Evolutionary conservation across 805 yeast species (phyloP).

Genomic region (Wickerhamiella slavikovae): DNA sequence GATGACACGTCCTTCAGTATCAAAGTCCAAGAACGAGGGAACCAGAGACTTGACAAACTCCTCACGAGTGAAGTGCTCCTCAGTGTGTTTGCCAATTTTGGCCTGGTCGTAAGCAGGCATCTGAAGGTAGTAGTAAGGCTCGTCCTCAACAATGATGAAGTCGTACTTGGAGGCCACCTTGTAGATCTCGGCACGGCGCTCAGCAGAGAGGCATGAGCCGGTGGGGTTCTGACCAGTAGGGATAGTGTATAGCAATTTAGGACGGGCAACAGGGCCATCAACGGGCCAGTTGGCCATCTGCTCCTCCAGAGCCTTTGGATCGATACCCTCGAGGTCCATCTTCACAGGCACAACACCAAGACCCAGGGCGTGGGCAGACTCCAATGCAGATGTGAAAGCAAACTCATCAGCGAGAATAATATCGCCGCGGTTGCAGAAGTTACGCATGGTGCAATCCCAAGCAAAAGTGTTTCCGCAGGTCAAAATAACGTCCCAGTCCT

Average conservation of each 20-base stretch:
- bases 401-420: constrained; percentile 64
- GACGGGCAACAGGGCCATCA: constrained; percentile 53
- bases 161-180: constrained; percentile 69
- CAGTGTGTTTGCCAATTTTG: constrained; percentile 17
- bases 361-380: constrained; percentile 58
- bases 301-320: constrained; percentile 46
- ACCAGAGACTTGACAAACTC: constrained; percentile 48
- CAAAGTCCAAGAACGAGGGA: constrained; percentile 55
- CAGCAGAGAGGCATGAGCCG: constrained; percentile 60
- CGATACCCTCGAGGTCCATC: constrained; percentile 60
- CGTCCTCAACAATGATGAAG: constrained; percentile 77
- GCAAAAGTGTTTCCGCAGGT: constrained; percentile 80
- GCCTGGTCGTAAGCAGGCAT: constrained; percentile 50
- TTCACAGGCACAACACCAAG: constrained; percentile 47
- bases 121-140: constrained; percentile 92
- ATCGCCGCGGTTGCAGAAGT: constrained; percentile 62
- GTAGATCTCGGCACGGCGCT: constrained; percentile 63
- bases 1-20: constrained; percentile 73
- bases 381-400: constrained; percentile 69
- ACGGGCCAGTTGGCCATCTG: constrained; percentile 48
- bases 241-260: constrained; percentile 74
- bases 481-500: constrained; percentile 52
- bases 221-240: constrained; percentile 98
- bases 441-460: constrained; percentile 66
- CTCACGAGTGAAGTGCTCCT: constrained; percentile 26